Evolutionary conservation across 768 basidiomycete genomes (phyloP), one percentile per base, ranked within the genome.

Genomic region (Suillus weaverae): DNA sequence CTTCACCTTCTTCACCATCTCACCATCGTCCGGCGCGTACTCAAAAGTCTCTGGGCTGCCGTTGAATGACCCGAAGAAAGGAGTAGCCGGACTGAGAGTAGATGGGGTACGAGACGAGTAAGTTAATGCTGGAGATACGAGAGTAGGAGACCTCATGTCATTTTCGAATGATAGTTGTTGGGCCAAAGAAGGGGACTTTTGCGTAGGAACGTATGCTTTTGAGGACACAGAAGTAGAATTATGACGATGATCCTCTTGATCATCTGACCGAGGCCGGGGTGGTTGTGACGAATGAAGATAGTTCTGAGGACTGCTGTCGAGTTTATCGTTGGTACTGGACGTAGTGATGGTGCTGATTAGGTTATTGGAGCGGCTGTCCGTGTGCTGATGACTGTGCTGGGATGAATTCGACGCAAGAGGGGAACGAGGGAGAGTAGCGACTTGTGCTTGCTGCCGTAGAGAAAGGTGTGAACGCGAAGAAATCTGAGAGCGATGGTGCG

Each of bases 81-180:
- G 89, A 13, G 89, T 90, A 13, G 87, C 84, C 20, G 89, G 89
- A 71, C 89, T 90, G 62, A 89, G 79, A 35, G 86, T 89, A 44
- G 86, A 85, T 18, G 87, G 85, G 33, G 88, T 86, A 51, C 80
- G 79, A 26, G 83, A 86, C n/a, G 86, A 86, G 70, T 87, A 90
- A 18, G 87, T 90, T 64, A 90, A 80, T 9, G 89, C 84, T 11
- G 89, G 89, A 5, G 89, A 90, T 32, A 89, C 81, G 61, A 88
- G 77, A 46, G 83, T 79, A 2, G 88, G 85, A 14, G 86, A 86
- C 44, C 66, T 77, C 63, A 74, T 76, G 26, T 77, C 77, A 64
- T 69, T 74, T 64, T 65, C 70, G 9, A 61, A 62, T 44, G 69
- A 59, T 53, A 67, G 61, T 14, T 71, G 62, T 60, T 69, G 68